Percentiles rank a stretch among this genome's conserved stretches.
Evolutionary conservation across 2,329 filamentous ascomycete genomes (phyloP).

Genomic region (Aspergillus fijiensis): DNA sequence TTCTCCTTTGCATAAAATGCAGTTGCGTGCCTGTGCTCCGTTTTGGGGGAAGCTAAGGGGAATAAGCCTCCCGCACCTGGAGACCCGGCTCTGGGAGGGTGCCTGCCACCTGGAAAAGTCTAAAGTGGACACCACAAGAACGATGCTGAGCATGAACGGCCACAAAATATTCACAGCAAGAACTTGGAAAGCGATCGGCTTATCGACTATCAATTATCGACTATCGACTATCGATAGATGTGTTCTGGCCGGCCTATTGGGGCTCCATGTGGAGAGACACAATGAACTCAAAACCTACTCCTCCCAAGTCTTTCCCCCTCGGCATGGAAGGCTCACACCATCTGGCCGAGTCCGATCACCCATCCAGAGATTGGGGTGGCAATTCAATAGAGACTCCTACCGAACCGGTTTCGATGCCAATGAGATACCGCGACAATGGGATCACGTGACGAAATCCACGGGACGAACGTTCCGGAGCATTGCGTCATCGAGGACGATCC

Average conservation of each 20-base stretch:
- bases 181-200: background rate
- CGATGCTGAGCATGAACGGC: no score
- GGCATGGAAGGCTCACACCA: background rate
- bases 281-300: constrained; percentile 5
- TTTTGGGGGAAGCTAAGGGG: background rate
- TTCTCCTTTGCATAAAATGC: background rate
- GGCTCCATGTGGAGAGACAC: background rate
- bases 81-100: background rate
- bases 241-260: background rate
- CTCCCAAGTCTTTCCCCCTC: background rate
- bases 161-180: background rate
- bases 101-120: background rate
- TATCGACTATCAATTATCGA: background rate
- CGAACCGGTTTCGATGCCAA: constrained; percentile 8
- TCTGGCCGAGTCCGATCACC: constrained; percentile 1
- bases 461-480: constrained; percentile 11
- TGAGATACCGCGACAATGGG: background rate
- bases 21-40: background rate
- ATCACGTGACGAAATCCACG: constrained; percentile 20
- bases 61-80: background rate
- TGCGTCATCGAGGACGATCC: constrained; percentile 21
- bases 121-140: background rate
- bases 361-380: constrained; percentile 14
- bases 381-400: constrained; percentile 9
- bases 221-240: constrained; percentile 9